A percentile compares a stretch with the other conserved stretches of the same genome.
Evolutionary conservation across 2,329 filamentous ascomycete species (phyloP).

Genomic region (Stromatinia cepivora): DNA sequence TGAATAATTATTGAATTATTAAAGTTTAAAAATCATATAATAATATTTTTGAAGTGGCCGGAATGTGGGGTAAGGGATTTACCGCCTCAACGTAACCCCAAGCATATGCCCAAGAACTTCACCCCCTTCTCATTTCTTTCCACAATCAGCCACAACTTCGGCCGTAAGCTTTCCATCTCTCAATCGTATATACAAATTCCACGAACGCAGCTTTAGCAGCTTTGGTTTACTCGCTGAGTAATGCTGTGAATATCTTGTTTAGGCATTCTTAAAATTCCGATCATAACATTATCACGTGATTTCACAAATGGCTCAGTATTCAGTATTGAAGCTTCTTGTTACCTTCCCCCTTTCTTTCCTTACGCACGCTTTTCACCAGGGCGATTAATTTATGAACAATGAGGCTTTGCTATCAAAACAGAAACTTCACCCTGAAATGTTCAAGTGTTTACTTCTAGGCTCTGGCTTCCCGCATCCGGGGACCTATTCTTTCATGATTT

Average conservation of each 20-base stretch:
- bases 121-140: slow-evolving; percentile 54
- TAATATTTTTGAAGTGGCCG: no score
- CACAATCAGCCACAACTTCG: slow-evolving; percentile 26
- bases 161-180: slow-evolving; percentile 39
- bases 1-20: no score
- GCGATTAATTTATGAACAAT: background rate
- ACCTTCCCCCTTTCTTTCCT: background rate
- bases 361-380: background rate
- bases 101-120: slow-evolving; percentile 46
- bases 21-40: no score
- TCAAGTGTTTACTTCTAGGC: background rate
- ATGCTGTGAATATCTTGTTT: no score
- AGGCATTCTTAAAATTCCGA: background rate
- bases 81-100: slow-evolving; percentile 39
- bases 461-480: slow-evolving; percentile 11
- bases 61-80: no score
- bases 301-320: background rate
- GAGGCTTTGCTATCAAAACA: background rate
- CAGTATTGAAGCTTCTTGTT: background rate
- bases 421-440: background rate
- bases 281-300: background rate
- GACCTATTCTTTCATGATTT: background rate
- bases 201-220: slow-evolving; percentile 22
- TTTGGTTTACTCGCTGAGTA: slow-evolving; percentile 47
- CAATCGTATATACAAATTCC: background rate